These are phyloP conservation scores for Seiridium unicorne DNA, from an alignment of 2,329 filamentous ascomycete genomes.

Conservation along the genomic window DNA sequence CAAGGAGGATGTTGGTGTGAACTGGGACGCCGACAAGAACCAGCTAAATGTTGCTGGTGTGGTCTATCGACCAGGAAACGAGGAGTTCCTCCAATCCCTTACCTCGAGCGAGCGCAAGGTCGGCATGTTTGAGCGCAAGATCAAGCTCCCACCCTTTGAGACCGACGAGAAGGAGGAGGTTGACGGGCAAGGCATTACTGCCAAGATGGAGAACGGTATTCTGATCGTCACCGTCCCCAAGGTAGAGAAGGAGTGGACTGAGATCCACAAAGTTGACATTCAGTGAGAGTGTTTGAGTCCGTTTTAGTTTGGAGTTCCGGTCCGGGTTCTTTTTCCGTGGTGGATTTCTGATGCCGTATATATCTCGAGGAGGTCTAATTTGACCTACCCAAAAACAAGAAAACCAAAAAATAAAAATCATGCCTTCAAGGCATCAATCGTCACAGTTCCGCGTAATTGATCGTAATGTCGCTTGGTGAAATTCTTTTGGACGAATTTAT, in stretches of 20 bases:
- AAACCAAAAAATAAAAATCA: neutral
- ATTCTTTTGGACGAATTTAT: no score
- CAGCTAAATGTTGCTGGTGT: slow-evolving; percentile 69
- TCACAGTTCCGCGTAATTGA: no score
- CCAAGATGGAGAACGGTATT: slow-evolving; percentile 77
- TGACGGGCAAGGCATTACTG: slow-evolving; percentile 66
- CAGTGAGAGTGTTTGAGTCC: slow-evolving; percentile 31
- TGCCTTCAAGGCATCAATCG: neutral
- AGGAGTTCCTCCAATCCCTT: slow-evolving; percentile 64
- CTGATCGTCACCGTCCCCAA: slow-evolving; percentile 77
- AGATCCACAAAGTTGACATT: slow-evolving; percentile 60
- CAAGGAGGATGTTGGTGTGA: slow-evolving; percentile 75
- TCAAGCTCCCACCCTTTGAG: slow-evolving; percentile 55
- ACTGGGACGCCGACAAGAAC: slow-evolving; percentile 70
- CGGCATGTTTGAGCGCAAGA: slow-evolving; percentile 70
- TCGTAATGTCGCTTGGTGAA: no score
- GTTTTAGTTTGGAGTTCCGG: neutral
- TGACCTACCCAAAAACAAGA: neutral
- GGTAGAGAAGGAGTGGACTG: slow-evolving; percentile 63
- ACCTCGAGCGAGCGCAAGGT: slow-evolving; percentile 66
- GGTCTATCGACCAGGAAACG: slow-evolving; percentile 69
- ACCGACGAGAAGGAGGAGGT: slow-evolving; percentile 53
- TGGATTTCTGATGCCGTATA: no score
- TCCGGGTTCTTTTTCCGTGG: neutral
- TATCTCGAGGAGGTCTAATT: neutral